Evolutionary conservation across 345 rosid species (phyloP).

Genomic region (Toxicodendron radicans): DNA sequence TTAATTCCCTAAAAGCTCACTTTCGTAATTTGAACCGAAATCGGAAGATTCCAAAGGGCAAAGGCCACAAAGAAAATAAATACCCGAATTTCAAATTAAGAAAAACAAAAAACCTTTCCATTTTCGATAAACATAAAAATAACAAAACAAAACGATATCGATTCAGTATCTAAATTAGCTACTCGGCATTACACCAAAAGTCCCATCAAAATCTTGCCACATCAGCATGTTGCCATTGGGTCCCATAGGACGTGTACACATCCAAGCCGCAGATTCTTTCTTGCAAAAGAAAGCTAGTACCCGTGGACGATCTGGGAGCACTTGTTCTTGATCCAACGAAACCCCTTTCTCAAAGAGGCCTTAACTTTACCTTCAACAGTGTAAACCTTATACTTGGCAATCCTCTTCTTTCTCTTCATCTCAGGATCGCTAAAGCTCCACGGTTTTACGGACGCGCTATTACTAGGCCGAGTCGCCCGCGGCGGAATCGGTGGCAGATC

Average conservation of each 20-base stretch:
- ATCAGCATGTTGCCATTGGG: not conserved
- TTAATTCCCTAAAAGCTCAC: too few relatives aligned
- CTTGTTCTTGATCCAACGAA: constrained; percentile 66
- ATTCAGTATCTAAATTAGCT: not conserved
- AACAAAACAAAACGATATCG: not conserved
- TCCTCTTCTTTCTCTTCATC: constrained; percentile 57
- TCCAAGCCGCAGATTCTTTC: not conserved
- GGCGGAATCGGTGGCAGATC: constrained; percentile 31
- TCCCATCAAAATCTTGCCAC: constrained; percentile 16
- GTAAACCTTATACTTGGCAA: constrained; percentile 61
- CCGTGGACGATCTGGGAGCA: constrained; percentile 50
- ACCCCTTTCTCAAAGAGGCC: constrained; percentile 48
- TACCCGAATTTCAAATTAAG: not conserved
- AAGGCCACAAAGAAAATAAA: not conserved
- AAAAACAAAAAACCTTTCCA: not conserved
- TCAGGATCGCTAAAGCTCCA: constrained; percentile 56
- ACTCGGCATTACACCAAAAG: not conserved
- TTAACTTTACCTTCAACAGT: constrained; percentile 64
- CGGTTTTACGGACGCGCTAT: constrained; percentile 25
- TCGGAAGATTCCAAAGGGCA: too few relatives aligned
- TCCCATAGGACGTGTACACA: constrained; percentile 24
- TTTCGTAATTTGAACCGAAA: too few relatives aligned
- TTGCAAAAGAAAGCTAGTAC: constrained; percentile 18
- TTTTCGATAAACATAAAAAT: too few relatives aligned
- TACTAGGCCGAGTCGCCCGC: constrained; percentile 29